Conservation (phyloP, 2,329 filamentous ascomycete genomes). For the Botrytis squamosa region DNA sequence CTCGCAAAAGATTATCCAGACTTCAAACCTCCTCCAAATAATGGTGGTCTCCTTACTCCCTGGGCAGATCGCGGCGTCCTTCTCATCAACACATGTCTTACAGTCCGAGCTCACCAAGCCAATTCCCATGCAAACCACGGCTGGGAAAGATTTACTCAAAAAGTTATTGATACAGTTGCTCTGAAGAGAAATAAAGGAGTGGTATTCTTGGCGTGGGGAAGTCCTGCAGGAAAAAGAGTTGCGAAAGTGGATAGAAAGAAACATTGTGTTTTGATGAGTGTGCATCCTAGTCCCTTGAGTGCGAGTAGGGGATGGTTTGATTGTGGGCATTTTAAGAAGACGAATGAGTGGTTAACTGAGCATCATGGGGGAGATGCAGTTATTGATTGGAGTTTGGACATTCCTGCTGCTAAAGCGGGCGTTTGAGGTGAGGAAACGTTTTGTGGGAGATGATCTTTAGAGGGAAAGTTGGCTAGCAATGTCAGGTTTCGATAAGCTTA, state of each 20-base stretch:
- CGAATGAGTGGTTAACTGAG: constrained; percentile 79
- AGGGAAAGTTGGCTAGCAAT: not conserved
- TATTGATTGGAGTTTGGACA: constrained; percentile 78
- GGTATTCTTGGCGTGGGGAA: constrained; percentile 94
- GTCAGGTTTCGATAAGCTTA: not conserved
- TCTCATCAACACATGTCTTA: constrained; percentile 91
- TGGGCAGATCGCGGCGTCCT: constrained; percentile 95
- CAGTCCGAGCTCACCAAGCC: constrained; percentile 84
- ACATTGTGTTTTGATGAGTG: constrained; percentile 81
- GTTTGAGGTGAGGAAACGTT: not conserved
- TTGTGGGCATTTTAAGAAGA: constrained; percentile 75
- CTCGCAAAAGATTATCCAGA: constrained; percentile 84
- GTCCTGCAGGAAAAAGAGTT: constrained; percentile 77
- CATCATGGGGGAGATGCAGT: constrained; percentile 76
- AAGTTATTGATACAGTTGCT: constrained; percentile 82
- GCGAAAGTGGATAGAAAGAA: constrained; percentile 67
- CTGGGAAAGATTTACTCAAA: constrained; percentile 93
- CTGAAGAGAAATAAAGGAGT: constrained; percentile 76
- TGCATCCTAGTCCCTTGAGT: constrained; percentile 92
- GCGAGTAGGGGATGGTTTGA: constrained; percentile 80
- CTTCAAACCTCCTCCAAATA: constrained; percentile 73
- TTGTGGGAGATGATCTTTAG: not conserved
- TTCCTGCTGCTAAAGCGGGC: constrained; percentile 1
- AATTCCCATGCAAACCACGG: constrained; percentile 83
- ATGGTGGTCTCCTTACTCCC: constrained; percentile 78